Percentiles rank a stretch among this genome's conserved stretches.
These are phyloP conservation scores for Euphorbia pulcherrima DNA, from an alignment of 345 rosid species.

Conservation along the genomic window DNA sequence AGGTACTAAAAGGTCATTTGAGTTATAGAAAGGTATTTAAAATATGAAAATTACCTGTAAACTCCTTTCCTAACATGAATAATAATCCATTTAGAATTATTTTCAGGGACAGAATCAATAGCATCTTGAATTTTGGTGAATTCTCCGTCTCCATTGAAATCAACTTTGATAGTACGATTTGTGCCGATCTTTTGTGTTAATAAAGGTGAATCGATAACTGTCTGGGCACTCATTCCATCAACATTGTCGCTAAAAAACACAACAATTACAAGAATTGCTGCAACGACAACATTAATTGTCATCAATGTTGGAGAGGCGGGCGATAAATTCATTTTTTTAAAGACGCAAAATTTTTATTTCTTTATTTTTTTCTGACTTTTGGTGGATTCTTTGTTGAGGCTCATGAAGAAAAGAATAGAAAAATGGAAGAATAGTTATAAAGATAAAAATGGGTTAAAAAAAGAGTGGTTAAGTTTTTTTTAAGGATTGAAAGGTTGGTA, in stretches of 20 bases:
- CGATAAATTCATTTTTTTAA: conserved; percentile 18
- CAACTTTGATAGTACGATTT: conserved; percentile 67
- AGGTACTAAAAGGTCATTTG: no score
- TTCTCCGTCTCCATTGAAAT: conserved; percentile 71
- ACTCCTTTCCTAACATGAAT: conserved; percentile 81
- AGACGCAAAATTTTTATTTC: not conserved
- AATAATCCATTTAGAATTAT: conserved; percentile 64
- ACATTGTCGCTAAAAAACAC: conserved; percentile 20
- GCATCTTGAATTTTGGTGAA: conserved; percentile 70
- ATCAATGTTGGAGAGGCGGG: conserved; percentile 5
- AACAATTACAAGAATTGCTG: conserved; percentile 18
- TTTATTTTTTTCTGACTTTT: not conserved
- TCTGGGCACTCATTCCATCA: conserved; percentile 4
- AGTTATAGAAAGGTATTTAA: no score
- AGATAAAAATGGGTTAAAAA: not conserved
- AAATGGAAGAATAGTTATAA: not conserved
- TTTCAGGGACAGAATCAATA: conserved; percentile 61
- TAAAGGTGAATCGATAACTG: conserved; percentile 51
- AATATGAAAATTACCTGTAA: conserved; percentile 48
- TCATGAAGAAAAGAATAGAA: not conserved
- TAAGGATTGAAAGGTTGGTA: not conserved
- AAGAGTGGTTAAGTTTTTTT: not conserved
- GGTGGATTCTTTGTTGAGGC: not conserved
- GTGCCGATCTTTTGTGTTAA: conserved; percentile 65
- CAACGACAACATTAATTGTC: conserved; percentile 11